Conservation (phyloP, 202 grass and related monocot genomes). For the Setaria viridis region DNA sequence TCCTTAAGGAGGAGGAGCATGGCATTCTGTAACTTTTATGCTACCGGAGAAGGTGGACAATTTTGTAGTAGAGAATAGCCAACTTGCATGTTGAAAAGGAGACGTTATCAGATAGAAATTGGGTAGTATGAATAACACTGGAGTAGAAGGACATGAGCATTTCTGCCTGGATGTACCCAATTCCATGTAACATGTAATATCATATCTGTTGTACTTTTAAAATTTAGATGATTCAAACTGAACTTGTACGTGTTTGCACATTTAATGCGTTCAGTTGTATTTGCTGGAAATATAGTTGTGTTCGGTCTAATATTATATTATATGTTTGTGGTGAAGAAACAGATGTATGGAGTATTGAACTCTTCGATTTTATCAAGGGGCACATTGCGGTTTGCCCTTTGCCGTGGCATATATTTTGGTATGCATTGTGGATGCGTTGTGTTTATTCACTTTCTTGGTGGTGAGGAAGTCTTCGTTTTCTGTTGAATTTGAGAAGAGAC, state of each 20-base stretch:
- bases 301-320: neutral
- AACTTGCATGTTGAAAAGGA: neutral
- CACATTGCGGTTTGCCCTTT: neutral
- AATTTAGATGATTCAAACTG: neutral
- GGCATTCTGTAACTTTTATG: neutral
- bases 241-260: neutral
- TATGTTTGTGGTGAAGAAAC: neutral
- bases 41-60: neutral
- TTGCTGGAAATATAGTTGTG: neutral
- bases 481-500: neutral
- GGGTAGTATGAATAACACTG: neutral
- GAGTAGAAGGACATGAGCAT: neutral
- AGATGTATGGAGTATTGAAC: neutral
- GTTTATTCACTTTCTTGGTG: neutral
- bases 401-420: neutral
- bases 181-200: neutral
- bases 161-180: neutral
- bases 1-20: neutral
- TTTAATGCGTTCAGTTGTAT: neutral
- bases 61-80: slow-evolving; percentile 24
- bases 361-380: neutral
- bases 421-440: neutral
- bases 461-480: neutral
- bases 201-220: slow-evolving; percentile 5
- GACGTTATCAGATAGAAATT: neutral